Evolutionary conservation across 2,329 filamentous ascomycete genomes (phyloP), one percentile per base, ranked within the genome.

Genomic region (Massarina eburnea): DNA sequence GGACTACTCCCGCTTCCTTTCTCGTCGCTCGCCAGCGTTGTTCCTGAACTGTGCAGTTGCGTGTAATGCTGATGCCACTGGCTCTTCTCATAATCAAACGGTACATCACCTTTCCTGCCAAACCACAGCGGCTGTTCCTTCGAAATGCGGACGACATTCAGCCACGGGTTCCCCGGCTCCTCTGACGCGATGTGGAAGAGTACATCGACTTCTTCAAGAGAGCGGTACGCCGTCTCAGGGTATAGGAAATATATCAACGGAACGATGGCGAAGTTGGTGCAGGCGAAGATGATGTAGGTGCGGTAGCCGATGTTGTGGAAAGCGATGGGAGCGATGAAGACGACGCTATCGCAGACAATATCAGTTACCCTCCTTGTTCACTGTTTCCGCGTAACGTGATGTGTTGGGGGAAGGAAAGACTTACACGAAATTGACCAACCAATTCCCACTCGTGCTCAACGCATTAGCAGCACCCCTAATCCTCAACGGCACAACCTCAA

Each of bases 391-490:
- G n/a, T n/a, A n/a, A 44, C 26, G 33, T 15, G n/a, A n/a, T n/a
- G n/a, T n/a, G n/a, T 24, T 22, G 19, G 32, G 8, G 37, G 10
- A 10, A 30, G 15, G 10, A 17, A 19, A 14, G 20, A 84, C 80
- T 42, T 54, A 64, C 64, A 66, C 43, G 33, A 62, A 67, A 32
- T 66, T 67, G 19, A 67, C 91, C 52, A 94, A 79, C 90, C 90
- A 95, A 81, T 95, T 95, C 67, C 86, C 91, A 58, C 89, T 88
- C 9, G 90, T 95, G 39, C 89, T 91, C 34, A 95, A 80, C 58
- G 81, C 90, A 49, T 95, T 89, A 74, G 90, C 90, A 50, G 89
- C 87, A 19, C 90, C 88, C 64, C 91, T 87, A 72, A 95, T 91
- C 52, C 88, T 87, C 45, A 95, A 80, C 42, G 90, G 89, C 79